These are phyloP conservation scores for Ensete glaucum DNA, from an alignment of 176 grass and related monocot genomes.

Conservation along the genomic window DNA sequence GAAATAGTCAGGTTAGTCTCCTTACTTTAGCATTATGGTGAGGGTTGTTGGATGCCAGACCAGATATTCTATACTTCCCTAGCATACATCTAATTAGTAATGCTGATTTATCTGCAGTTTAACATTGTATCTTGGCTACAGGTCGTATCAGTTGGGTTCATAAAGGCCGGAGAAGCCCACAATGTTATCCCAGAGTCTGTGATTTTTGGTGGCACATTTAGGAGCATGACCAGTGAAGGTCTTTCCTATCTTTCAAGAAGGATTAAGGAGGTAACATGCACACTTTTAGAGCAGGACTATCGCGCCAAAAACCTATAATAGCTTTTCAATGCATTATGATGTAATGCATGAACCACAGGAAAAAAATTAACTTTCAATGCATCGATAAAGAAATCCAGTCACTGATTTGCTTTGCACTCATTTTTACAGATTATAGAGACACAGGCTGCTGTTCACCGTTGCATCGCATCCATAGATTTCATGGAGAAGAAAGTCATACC, in stretches of 20 bases:
- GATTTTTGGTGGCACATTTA: constrained; percentile 56
- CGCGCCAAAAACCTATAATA: too few species aligned
- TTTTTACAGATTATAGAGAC: constrained; percentile 36
- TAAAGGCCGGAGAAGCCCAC: constrained; percentile 52
- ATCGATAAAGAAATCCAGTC: too few species aligned
- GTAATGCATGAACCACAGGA: too few species aligned
- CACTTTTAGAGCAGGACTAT: background rate
- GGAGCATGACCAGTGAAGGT: constrained; percentile 55
- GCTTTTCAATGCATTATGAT: too few species aligned
- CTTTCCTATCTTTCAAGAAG: constrained; percentile 33
- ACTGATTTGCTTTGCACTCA: too few species aligned
- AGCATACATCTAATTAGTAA: too few species aligned
- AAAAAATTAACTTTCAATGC: background rate
- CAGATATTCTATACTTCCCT: too few species aligned
- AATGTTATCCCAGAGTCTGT: constrained; percentile 53
- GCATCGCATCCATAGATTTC: constrained; percentile 38
- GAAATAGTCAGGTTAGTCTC: too few species aligned
- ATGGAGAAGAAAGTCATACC: constrained; percentile 40
- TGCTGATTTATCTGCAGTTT: background rate
- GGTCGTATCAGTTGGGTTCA: constrained; percentile 52
- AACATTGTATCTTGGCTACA: constrained; percentile 2
- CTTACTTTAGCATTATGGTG: too few species aligned
- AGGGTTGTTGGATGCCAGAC: too few species aligned
- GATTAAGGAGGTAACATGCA: constrained; percentile 42
- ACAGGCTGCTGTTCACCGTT: constrained; percentile 44